These are phyloP conservation scores for Carpinus fangiana DNA, from an alignment of 306 rosid species.

Conservation along the genomic window DNA sequence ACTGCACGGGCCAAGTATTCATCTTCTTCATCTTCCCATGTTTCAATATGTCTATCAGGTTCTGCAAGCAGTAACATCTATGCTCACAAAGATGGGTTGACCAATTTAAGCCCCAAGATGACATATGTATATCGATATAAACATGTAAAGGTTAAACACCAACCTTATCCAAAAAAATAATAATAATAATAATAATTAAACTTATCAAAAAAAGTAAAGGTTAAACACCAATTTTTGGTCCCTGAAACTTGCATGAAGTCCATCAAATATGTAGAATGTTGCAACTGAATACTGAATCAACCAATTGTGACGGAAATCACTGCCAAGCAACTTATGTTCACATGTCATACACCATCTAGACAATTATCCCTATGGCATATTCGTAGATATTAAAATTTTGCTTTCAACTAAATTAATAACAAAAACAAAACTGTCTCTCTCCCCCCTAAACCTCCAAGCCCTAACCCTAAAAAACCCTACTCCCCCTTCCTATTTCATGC, in stretches of 20 bases:
- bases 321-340: background rate
- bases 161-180: too few species aligned
- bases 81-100: conserved; percentile 18
- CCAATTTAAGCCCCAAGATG: conserved; percentile 2
- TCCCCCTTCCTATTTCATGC: background rate
- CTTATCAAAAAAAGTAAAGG: background rate
- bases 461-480: background rate
- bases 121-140: background rate
- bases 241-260: background rate
- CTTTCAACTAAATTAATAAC: background rate
- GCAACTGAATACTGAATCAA: background rate
- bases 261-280: background rate
- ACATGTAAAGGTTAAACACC: background rate
- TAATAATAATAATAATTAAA: too few species aligned
- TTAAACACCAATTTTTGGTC: background rate
- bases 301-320: background rate
- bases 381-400: background rate
- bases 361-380: background rate
- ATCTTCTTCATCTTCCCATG: conserved; percentile 85
- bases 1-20: conserved; percentile 73
- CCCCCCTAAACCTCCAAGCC: too few species aligned
- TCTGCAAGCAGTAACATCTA: conserved; percentile 42
- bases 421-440: background rate
- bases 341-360: background rate
- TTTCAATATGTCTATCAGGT: conserved; percentile 38